Evolutionary conservation across 2,329 filamentous ascomycete genomes (phyloP), one percentile per base, ranked within the genome.

Genomic region (Ambrosiella xylebori): DNA sequence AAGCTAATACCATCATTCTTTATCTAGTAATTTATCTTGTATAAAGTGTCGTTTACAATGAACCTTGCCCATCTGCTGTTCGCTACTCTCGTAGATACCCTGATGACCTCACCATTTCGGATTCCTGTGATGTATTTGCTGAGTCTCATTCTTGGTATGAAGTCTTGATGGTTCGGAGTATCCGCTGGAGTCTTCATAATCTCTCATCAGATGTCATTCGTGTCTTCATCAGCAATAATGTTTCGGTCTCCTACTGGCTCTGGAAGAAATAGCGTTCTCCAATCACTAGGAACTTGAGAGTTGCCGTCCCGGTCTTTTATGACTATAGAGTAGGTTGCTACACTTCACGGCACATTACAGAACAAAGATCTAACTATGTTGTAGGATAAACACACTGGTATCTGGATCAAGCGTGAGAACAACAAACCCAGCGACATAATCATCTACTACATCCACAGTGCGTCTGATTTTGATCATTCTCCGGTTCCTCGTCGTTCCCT

Each of bases 391-490:
- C 76, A 82, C 59, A 74, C 74, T 60, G 87, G 87, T 1, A 70
- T 91, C 3, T 91, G 85, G 82, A 79, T 89, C 54, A 77, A 78
- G 47, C 71, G 77, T 50, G 76, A 87, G 63, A 75, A 78, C 13
- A 72, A 75, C 44, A 70, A 74, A 54, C 73, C 77, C 57, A 84
- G 86, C 0, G 87, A 93, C 66, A 72, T 93, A 58, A 81, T 89
- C n/a, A 69, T 94, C 1, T 91, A 88, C 67, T 93, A 93, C 66
- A 79, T 80, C 45, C 88, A 94, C 66, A 88, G 85, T 84, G 70
- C 63, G 74, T 63, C 11, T 19, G 15, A n/a, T 17, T 36, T n/a
- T 11, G 15, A 19, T 27, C 8, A 49, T 49, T 41, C 6, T n/a
- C 11, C 11, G 7, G 49, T 51, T 51, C 13, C 13, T 51, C 13